Base-by-base conservation (phyloP, 1,284 basidiomycete genomes). In the Pseudozyma pruni region DNA sequence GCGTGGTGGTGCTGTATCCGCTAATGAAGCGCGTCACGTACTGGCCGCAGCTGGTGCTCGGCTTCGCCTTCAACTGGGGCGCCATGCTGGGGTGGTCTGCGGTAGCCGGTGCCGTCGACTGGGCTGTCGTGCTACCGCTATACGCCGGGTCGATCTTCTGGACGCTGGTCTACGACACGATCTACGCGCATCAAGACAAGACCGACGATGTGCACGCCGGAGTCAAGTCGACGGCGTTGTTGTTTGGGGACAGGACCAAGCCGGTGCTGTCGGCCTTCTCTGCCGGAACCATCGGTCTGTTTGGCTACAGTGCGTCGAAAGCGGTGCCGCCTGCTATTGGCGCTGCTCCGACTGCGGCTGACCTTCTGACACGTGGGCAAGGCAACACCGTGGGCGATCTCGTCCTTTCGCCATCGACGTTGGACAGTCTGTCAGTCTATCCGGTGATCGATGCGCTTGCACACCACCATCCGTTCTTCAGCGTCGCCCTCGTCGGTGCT, bases 161-260 rank as follows among this genome's bases (percentile, higher is more conserved):
- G 93, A 96, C 94, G 46, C 87, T 99, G 51, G 91, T 94, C 1
- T 99, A 98, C 80, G 96, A 99, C 79, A 96, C 90, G 45, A 95
- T 98, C 73, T 99, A 99, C 79, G 96, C 96, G 2, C 96, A 98
- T 83, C 95, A 96, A 90, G 96, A 99, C 84, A 98, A 98, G 85
- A 83, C 77, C 8, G 96, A 98, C 85, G 96, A 99, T 79, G 86
- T 92, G 35, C 85, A 87, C 45, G 92, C 89, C 17, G 94, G 92
- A 20, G 95, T 99, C 80, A 92, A 91, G 70, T 95, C 93, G 9
- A 98, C 94, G 2, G 96, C 96, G 0, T 86, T 98, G 43, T 87
- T 96, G 38, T 98, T 98, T 82, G 78, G 69, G 4, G 66, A 89
- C 31, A 85, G 88, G 39, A 91, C 93, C 1, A 89, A 91, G 10